Evolutionary conservation across 208 protist species (phyloP), one percentile per base, ranked within the genome.

Genomic region (Ichthyophonus hoferi): DNA sequence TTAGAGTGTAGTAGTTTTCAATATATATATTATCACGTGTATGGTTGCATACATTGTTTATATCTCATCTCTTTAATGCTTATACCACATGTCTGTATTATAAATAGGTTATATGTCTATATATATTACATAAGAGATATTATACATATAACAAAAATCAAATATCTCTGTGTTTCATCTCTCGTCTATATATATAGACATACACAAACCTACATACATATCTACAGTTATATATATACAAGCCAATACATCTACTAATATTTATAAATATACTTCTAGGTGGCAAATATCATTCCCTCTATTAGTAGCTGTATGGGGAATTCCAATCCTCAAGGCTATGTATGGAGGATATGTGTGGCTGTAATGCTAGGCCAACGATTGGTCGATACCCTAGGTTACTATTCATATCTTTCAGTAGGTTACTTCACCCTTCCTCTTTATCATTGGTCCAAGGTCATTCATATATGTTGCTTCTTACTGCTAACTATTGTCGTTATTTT

Each of bases 131-230:
- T 24, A 67, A 7, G 24, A 7, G 24, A 7, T n/a, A 7, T n/a
- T 24, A 67, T 24, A 67, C 50, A 67, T 24, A 67, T 24, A 67
- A 7, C 7, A 7, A 67, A 7, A 67, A 7, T n/a, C 50, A 67
- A 7, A 67, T 67, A 67, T 67, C 7, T 67, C 7, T 81, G 3
- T 81, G 7, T n/a, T 81, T 81, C n/a, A 81, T 38, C 7, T 12
- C 7, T 34, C 33, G 17, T 38, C 7, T 81, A 14, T 31, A 14
- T 38, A 14, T 31, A 14, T 38, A 14, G 12, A 38, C 77, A 38
- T 31, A 81, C 77, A 81, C 77, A 81, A 2, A 81, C 77, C 7
- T 24, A 81, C 33, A 81, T 31, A 81, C 77, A 81, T 31, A 81
- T 31, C 2, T 38, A 81, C 77, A 81, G 12, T 34, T 31, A 81